A percentile compares a stretch with the other conserved stretches of the same genome.
phyloP scores from a whole-genome alignment of 176 grass and related monocot species.

The Eragrostis curvula region DNA sequence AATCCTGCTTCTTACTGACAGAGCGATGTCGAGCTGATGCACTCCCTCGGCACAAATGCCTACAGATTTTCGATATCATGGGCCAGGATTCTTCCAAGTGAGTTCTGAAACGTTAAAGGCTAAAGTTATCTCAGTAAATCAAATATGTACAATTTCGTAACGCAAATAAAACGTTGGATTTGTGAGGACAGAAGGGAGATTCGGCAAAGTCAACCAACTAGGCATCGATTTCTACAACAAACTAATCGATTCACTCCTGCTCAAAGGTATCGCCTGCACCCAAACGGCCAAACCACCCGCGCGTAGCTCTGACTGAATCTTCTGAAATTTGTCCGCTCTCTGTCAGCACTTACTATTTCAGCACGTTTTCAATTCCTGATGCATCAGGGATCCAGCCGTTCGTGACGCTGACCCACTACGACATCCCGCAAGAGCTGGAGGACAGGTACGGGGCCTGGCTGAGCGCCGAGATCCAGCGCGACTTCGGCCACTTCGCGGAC shows the following conservation, averaged over 20 bases:
- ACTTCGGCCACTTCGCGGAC: constrained; percentile 67
- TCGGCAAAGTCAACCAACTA: constrained; percentile 44
- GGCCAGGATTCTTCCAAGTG: constrained; percentile 75
- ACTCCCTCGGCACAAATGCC: constrained; percentile 60
- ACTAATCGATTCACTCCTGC: constrained; percentile 56
- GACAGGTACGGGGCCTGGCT: constrained; percentile 75
- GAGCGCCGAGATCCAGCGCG: constrained; percentile 53
- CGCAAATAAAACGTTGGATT: not conserved
- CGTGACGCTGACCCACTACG: constrained; percentile 70
- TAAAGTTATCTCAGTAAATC: too few species aligned
- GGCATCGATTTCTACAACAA: constrained; percentile 68
- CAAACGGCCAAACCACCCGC: too few species aligned
- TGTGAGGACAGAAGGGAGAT: constrained; percentile 52
- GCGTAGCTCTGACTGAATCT: too few species aligned
- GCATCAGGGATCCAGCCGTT: constrained; percentile 73
- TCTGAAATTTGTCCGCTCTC: not conserved
- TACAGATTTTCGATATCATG: constrained; percentile 80
- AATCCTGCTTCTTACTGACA: constrained; percentile 20
- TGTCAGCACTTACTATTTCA: not conserved
- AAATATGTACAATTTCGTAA: not conserved
- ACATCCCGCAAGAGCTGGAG: constrained; percentile 67
- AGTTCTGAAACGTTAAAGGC: not conserved
- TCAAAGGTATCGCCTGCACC: constrained; percentile 61
- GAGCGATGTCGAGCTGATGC: constrained; percentile 65
- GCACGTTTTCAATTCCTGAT: not conserved